Evolutionary conservation across 1,284 basidiomycete species (phyloP).

Genomic region (Puccinia hordei): DNA sequence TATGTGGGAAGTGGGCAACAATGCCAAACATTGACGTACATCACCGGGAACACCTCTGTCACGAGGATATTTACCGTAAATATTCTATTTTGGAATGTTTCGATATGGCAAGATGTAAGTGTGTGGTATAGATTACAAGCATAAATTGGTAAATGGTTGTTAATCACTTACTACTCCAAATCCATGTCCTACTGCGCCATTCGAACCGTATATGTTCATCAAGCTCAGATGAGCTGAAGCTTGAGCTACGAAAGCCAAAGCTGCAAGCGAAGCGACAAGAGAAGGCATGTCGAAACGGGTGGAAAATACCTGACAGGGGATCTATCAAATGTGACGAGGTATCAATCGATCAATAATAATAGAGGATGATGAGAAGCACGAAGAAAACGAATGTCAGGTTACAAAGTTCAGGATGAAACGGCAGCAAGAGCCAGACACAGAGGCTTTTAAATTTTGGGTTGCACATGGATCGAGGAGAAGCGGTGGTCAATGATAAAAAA

Average conservation of each 20-base stretch:
- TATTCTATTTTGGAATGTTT: neutral
- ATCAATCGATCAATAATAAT: too few relatives aligned
- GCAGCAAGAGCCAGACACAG: too few relatives aligned
- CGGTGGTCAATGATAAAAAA: too few relatives aligned
- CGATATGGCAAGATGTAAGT: neutral
- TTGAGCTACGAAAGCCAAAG: neutral
- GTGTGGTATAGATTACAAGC: neutral
- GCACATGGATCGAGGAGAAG: too few relatives aligned
- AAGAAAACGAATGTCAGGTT: too few relatives aligned
- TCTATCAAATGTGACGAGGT: neutral
- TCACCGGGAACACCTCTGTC: constrained; percentile 10
- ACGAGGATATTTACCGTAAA: constrained; percentile 45
- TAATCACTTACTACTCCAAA: constrained; percentile 36
- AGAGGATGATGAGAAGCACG: too few relatives aligned
- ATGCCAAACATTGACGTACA: constrained; percentile 15
- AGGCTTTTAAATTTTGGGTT: too few relatives aligned
- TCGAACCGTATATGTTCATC: constrained; percentile 27
- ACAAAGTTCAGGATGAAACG: too few relatives aligned
- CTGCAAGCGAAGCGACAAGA: neutral
- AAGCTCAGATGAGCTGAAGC: constrained; percentile 17
- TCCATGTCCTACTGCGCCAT: constrained; percentile 29
- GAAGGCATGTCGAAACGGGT: neutral
- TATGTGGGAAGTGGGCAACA: neutral
- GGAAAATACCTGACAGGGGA: neutral
- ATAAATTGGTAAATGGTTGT: neutral